Evolutionary conservation across 2,329 filamentous ascomycete species (phyloP), one percentile per base, ranked within the genome.

Genomic region (Colletotrichum viniferum): DNA sequence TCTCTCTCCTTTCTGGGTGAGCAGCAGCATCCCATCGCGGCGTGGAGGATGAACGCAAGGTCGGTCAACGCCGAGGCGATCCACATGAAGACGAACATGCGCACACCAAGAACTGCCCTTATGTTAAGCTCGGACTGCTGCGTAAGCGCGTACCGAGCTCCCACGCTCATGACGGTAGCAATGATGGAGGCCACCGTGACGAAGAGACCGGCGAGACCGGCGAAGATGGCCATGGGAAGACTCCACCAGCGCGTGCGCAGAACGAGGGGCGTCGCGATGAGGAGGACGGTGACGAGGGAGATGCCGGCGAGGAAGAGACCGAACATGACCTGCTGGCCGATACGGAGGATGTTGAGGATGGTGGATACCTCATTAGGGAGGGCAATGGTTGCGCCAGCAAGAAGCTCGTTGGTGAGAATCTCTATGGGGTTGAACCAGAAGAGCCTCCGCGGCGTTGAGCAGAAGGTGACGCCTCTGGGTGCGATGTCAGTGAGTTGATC

Each of bases 361-460:
- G 92, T 89, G 81, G 91, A 90, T 79, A 98, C 91, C 76, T 96
- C 86, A 34, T 90, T 88, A 13, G 96, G 96, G 28, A 98, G 88
- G 13, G 94, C 94, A 82, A 98, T 96, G 43, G 92, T 94, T 26
- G 96, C 95, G 58, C 96, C 95, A 13, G 94, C 86, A 12, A 98
- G 89, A 32, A 98, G 88, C 85, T 98, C 94, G 79, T 91, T 91
- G 77, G 95, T 87, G 63, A 98, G 87, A 78, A 98, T 95, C 73
- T 93, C 87, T 56, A 98, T 93, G 0, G 96, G 96, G 83, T 98
- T 95, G 87, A 98, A 98, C 93, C 95, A 98, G 86, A 95, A 98
- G 71, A 96, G 87, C 9, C 88, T 87, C 79, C 91, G 80, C 0
- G 95, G 94, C 7, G 86, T 85, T 9, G 94, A 96, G 85, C 96